Evolutionary conservation across 129 eudicot genomes (phyloP).

Genomic region (Ambrosia artemisiifolia): DNA sequence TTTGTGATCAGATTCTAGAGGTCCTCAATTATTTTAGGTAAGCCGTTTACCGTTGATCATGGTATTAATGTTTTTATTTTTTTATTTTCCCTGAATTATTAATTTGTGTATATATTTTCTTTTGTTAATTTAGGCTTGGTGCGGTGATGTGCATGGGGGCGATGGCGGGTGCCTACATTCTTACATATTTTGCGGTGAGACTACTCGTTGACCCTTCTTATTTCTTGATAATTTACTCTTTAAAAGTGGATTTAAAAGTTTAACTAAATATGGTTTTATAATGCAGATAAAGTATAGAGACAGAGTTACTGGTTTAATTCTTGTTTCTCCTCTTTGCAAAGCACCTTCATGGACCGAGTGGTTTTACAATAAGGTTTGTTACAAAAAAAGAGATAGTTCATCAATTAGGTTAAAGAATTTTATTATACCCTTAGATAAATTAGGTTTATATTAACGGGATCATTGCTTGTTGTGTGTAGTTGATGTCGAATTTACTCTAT

Average conservation of each 20-base stretch:
- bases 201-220: neutral
- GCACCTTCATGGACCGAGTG: slow-evolving; percentile 98
- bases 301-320: slow-evolving; percentile 90
- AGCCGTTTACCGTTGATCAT: neutral
- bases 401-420: neutral
- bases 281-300: slow-evolving; percentile 79
- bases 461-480: slow-evolving; percentile 36
- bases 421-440: neutral
- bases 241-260: neutral
- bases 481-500: slow-evolving; percentile 84
- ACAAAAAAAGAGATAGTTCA: neutral
- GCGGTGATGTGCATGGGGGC: slow-evolving; percentile 99
- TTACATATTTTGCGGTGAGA: slow-evolving; percentile 86
- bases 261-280: slow-evolving; percentile 22
- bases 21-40: slow-evolving; percentile 68
- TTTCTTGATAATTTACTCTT: neutral
- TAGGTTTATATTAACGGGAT: neutral
- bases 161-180: slow-evolving; percentile 92
- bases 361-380: slow-evolving; percentile 84
- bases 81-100: neutral
- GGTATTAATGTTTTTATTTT: neutral
- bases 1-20: slow-evolving; percentile 70
- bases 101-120: neutral
- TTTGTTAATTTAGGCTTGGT: slow-evolving; percentile 61
- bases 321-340: slow-evolving; percentile 91